Conservation (phyloP, 805 yeast genomes). For the Wickerhamiella parazyma region DNA sequence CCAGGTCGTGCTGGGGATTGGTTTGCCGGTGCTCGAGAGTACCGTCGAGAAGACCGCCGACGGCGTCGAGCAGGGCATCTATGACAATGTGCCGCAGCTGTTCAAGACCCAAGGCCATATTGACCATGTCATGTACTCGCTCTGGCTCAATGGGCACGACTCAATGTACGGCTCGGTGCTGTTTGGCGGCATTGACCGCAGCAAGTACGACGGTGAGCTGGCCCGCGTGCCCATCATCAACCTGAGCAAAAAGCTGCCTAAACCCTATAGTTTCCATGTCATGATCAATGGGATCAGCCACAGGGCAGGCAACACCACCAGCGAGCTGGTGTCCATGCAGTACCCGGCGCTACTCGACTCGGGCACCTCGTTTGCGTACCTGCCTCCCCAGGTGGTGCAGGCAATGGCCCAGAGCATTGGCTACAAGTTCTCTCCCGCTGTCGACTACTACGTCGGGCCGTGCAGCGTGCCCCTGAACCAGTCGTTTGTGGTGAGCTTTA, state of each 20-base stretch:
- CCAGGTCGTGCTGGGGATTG: conserved; percentile 63
- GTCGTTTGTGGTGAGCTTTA: conserved; percentile 26
- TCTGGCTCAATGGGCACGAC: conserved; percentile 28
- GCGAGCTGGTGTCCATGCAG: not conserved
- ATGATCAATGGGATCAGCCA: conserved; percentile 12
- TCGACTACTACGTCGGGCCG: conserved; percentile 25
- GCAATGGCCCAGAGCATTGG: conserved; percentile 25
- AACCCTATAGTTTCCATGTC: conserved; percentile 11
- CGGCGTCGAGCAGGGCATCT: conserved; percentile 11
- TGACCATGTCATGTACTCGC: conserved; percentile 30
- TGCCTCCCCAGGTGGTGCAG: conserved; percentile 29
- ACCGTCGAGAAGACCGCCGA: conserved; percentile 2
- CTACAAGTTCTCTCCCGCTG: conserved; percentile 28
- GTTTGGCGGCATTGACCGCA: conserved; percentile 30
- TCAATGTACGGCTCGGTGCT: conserved; percentile 25
- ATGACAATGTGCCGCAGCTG: conserved; percentile 22
- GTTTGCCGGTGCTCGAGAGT: conserved; percentile 45
- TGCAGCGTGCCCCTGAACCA: conserved; percentile 22
- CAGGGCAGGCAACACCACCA: not conserved
- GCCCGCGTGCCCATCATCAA: conserved; percentile 19
- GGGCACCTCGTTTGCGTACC: conserved; percentile 40
- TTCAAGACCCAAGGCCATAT: conserved; percentile 30
- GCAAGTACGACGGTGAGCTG: conserved; percentile 27
- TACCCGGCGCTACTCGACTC: conserved; percentile 40
- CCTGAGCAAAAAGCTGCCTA: conserved; percentile 3